Evolutionary conservation across 495 filamentous ascomycete species (phyloP).

Genomic region (Penicillium angulare): DNA sequence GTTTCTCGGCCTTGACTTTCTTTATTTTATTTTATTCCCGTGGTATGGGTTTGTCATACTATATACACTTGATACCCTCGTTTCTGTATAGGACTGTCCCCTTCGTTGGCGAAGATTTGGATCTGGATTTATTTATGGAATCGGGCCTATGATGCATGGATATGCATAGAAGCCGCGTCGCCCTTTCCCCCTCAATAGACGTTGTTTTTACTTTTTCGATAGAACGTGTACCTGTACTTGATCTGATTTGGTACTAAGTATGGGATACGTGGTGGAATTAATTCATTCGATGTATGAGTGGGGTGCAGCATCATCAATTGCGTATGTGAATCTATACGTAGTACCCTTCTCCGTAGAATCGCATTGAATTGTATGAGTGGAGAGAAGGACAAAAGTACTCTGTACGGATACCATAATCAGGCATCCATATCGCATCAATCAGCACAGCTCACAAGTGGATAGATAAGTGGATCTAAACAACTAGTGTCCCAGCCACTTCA

Average conservation of each 20-base stretch:
- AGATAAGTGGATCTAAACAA: background rate
- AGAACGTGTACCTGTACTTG: slow-evolving; percentile 2
- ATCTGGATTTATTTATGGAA: too few relatives aligned
- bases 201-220: slow-evolving; percentile 3
- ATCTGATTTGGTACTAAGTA: too few relatives aligned
- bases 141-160: too few relatives aligned
- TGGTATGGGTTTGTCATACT: slow-evolving; percentile 2
- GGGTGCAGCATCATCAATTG: background rate
- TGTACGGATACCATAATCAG: too few relatives aligned
- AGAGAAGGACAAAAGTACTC: background rate
- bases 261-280: too few relatives aligned
- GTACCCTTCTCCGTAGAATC: too few relatives aligned
- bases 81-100: slow-evolving; percentile 17
- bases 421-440: background rate
- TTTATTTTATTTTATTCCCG: background rate
- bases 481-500: slow-evolving; percentile 10
- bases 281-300: too few relatives aligned
- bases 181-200: slow-evolving; percentile 6
- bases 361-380: too few relatives aligned
- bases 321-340: background rate
- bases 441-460: too few relatives aligned
- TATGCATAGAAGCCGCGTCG: slow-evolving; percentile 15
- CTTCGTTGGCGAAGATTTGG: slow-evolving; percentile 10
- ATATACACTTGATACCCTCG: slow-evolving; percentile 24
- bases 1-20: background rate